Conservation (phyloP, 805 yeast species). For the Hagleromyces aurorensis region DNA sequence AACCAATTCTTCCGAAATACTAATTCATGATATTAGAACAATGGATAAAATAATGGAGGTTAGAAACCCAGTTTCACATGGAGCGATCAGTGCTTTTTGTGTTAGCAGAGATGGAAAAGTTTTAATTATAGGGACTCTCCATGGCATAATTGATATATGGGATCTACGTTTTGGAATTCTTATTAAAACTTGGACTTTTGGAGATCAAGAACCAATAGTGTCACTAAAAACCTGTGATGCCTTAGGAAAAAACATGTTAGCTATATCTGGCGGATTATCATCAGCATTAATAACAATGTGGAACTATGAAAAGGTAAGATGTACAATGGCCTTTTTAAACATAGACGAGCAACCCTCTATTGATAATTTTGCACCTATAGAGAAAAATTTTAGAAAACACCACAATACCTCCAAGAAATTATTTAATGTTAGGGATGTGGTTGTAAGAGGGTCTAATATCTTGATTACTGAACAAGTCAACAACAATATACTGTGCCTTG, state of each 20-base stretch:
- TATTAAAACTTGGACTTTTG: slow-evolving; percentile 56
- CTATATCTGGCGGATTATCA: slow-evolving; percentile 62
- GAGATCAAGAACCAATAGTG: slow-evolving; percentile 41
- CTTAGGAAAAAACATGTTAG: slow-evolving; percentile 33
- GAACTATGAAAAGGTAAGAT: slow-evolving; percentile 61
- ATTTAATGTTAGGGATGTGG: no score
- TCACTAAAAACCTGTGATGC: slow-evolving; percentile 36
- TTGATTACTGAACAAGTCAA: slow-evolving; percentile 14
- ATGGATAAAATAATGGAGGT: slow-evolving; percentile 39
- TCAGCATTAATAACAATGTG: slow-evolving; percentile 58
- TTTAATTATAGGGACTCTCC: slow-evolving; percentile 66
- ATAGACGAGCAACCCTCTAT: slow-evolving; percentile 19
- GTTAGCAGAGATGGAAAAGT: slow-evolving; percentile 49
- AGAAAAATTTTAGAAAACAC: slow-evolving; percentile 7
- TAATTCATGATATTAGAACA: slow-evolving; percentile 49
- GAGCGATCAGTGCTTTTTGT: slow-evolving; percentile 53
- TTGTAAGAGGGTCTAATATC: slow-evolving; percentile 10
- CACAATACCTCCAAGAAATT: neutral
- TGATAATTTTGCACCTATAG: slow-evolving; percentile 13
- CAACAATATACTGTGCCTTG: slow-evolving; percentile 14
- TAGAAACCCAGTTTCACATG: slow-evolving; percentile 55
- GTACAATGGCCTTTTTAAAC: slow-evolving; percentile 38
- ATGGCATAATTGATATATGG: slow-evolving; percentile 74
- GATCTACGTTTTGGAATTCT: slow-evolving; percentile 61
- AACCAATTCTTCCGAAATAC: slow-evolving; percentile 46